A percentile compares a stretch with the other conserved stretches of the same genome.
Conservation (phyloP, 495 filamentous ascomycete genomes). For the Penicillium maclennaniae region DNA sequence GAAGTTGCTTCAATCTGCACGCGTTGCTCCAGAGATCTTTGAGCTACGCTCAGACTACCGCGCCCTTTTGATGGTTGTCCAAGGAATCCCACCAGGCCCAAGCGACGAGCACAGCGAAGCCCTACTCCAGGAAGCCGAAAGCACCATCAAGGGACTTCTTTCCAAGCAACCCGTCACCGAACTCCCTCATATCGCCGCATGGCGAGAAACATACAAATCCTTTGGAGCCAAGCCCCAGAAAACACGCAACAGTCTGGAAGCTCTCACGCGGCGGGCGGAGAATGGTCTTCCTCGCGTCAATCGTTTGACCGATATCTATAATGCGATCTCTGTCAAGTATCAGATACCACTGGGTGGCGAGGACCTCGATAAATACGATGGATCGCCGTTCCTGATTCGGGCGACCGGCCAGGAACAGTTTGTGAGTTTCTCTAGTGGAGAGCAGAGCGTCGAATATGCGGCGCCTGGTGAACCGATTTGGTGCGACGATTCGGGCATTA, state of each 20-base stretch:
- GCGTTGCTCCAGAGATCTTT: constrained; percentile 16
- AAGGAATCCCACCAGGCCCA: constrained; percentile 18
- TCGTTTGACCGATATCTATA: constrained; percentile 35
- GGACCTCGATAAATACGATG: constrained; percentile 32
- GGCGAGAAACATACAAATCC: constrained; percentile 22
- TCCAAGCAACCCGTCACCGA: constrained; percentile 11
- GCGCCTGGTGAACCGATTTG: constrained; percentile 26
- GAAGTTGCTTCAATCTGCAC: constrained; percentile 4
- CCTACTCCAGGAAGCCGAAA: constrained; percentile 14
- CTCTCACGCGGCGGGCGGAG: constrained; percentile 29
- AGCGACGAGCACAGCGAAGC: constrained; percentile 16
- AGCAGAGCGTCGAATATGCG: constrained; percentile 18
- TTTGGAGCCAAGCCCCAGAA: constrained; percentile 25
- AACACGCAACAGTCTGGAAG: constrained; percentile 28
- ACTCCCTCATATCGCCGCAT: constrained; percentile 25
- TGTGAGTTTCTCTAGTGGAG: constrained; percentile 21
- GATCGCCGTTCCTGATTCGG: constrained; percentile 24
- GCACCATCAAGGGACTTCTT: background rate
- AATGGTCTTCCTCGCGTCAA: constrained; percentile 29
- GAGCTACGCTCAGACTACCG: constrained; percentile 22
- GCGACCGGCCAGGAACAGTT: constrained; percentile 28
- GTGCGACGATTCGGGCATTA: constrained; percentile 29
- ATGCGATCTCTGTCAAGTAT: constrained; percentile 34
- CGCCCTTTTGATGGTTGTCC: constrained; percentile 20
- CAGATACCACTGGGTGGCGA: constrained; percentile 33